Conservation (phyloP, 305 asterid genomes). For the Petunia hybrid region DNA sequence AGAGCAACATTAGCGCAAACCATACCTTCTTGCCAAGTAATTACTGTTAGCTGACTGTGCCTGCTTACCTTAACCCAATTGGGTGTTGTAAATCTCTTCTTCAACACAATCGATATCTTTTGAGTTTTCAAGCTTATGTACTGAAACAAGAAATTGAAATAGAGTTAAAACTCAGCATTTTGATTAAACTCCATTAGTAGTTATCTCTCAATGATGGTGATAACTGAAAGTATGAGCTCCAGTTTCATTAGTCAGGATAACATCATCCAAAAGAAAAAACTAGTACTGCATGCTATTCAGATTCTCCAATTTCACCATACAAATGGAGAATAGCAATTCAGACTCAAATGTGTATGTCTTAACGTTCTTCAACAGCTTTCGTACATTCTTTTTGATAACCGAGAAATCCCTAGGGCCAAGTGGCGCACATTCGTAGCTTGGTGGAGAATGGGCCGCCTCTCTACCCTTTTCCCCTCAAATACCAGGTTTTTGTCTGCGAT, state of each 20-base stretch:
- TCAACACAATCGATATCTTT: conserved; percentile 75
- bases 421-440: too few relatives aligned
- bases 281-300: conserved; percentile 6
- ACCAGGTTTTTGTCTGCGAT: too few relatives aligned
- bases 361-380: background rate
- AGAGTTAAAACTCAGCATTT: conserved; percentile 15
- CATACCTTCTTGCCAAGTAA: conserved; percentile 18
- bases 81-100: conserved; percentile 91
- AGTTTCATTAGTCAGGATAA: background rate
- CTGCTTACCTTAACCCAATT: conserved; percentile 89
- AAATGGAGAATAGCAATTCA: conserved; percentile 9
- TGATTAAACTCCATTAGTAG: background rate
- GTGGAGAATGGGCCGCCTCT: too few relatives aligned
- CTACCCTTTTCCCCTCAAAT: too few relatives aligned
- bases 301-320: conserved; percentile 21
- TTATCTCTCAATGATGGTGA: conserved; percentile 11
- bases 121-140: conserved; percentile 84
- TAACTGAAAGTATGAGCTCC: conserved; percentile 4
- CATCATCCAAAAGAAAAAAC: background rate
- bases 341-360: background rate
- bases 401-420: too few relatives aligned
- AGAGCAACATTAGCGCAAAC: conserved; percentile 27
- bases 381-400: background rate
- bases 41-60: conserved; percentile 21
- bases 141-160: conserved; percentile 55